These are phyloP conservation scores for Simplicillium aogashimaense DNA, from an alignment of 2,329 filamentous ascomycete genomes.

Conservation along the genomic window DNA sequence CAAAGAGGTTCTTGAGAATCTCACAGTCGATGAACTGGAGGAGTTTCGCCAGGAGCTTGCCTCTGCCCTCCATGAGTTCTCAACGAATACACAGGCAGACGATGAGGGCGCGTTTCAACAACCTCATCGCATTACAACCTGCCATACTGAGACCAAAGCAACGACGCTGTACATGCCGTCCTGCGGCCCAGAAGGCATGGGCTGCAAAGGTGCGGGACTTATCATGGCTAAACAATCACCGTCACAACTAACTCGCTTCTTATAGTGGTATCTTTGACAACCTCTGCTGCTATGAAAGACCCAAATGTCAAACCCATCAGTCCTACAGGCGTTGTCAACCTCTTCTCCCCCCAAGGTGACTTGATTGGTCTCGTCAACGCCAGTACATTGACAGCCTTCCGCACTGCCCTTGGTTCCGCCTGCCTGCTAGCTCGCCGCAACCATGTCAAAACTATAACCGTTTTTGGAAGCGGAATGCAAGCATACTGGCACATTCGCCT, in stretches of 20 bases:
- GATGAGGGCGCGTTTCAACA: conserved; percentile 40
- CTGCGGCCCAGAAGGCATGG: conserved; percentile 51
- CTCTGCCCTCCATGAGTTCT: conserved; percentile 50
- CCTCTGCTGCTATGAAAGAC: conserved; percentile 21
- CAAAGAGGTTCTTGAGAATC: conserved; percentile 39
- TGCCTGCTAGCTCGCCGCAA: conserved; percentile 56
- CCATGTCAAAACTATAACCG: conserved; percentile 63
- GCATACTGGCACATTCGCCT: conserved; percentile 92
- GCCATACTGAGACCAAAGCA: conserved; percentile 35
- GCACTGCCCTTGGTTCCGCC: conserved; percentile 64
- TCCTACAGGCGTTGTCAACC: conserved; percentile 58
- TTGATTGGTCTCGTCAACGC: conserved; percentile 63
- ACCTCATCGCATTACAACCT: conserved; percentile 40
- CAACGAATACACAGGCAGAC: conserved; percentile 38
- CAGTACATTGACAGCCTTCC: conserved; percentile 67
- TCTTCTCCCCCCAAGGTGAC: conserved; percentile 53
- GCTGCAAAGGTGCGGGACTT: conserved; percentile 49
- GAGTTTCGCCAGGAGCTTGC: conserved; percentile 38
- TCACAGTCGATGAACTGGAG: conserved; percentile 42
- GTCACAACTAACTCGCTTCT: background rate
- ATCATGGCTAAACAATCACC: background rate
- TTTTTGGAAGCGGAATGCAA: conserved; percentile 83
- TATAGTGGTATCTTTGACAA: conserved; percentile 54
- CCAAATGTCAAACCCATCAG: conserved; percentile 23
- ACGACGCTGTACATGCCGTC: conserved; percentile 70